phyloP scores from a whole-genome alignment of 2,329 filamentous ascomycete species.

The Penicillium paneum region DNA sequence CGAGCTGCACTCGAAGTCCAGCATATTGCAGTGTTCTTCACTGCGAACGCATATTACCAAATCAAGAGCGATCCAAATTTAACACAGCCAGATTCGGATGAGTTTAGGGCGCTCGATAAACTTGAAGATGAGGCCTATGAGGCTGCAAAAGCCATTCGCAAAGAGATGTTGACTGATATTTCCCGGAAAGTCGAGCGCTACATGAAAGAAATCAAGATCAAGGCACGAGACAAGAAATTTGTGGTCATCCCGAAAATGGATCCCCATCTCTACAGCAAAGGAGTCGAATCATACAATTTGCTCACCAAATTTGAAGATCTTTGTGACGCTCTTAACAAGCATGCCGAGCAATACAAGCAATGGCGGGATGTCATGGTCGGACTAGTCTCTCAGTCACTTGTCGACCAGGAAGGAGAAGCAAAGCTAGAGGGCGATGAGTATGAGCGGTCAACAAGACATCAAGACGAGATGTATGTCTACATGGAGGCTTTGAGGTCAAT shows the following conservation, averaged over 20 bases:
- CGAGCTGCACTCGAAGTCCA: slow-evolving; percentile 73
- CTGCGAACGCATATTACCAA: slow-evolving; percentile 77
- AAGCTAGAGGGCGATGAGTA: slow-evolving; percentile 89
- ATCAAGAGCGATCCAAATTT: slow-evolving; percentile 68
- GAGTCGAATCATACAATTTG: slow-evolving; percentile 69
- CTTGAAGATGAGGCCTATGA: slow-evolving; percentile 73
- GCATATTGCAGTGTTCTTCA: slow-evolving; percentile 80
- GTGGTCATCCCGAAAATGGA: slow-evolving; percentile 62
- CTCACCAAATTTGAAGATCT: slow-evolving; percentile 65
- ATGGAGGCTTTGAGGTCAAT: slow-evolving; percentile 72
- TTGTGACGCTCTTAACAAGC: slow-evolving; percentile 64
- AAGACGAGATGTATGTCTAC: slow-evolving; percentile 86
- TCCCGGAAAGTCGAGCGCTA: slow-evolving; percentile 58
- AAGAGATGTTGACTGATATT: slow-evolving; percentile 67
- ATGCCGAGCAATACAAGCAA: slow-evolving; percentile 66
- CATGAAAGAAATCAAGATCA: slow-evolving; percentile 62
- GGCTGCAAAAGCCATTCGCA: slow-evolving; percentile 69
- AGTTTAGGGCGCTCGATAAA: slow-evolving; percentile 64
- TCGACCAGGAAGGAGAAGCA: slow-evolving; percentile 74
- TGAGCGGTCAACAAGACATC: slow-evolving; percentile 77
- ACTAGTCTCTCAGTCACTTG: slow-evolving; percentile 68
- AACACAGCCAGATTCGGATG: slow-evolving; percentile 64
- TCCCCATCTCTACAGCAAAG: slow-evolving; percentile 53
- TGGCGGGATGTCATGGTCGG: slow-evolving; percentile 73
- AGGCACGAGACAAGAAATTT: slow-evolving; percentile 54